These are phyloP conservation scores for Suillus spraguei DNA, from an alignment of 768 basidiomycete species.

Conservation along the genomic window DNA sequence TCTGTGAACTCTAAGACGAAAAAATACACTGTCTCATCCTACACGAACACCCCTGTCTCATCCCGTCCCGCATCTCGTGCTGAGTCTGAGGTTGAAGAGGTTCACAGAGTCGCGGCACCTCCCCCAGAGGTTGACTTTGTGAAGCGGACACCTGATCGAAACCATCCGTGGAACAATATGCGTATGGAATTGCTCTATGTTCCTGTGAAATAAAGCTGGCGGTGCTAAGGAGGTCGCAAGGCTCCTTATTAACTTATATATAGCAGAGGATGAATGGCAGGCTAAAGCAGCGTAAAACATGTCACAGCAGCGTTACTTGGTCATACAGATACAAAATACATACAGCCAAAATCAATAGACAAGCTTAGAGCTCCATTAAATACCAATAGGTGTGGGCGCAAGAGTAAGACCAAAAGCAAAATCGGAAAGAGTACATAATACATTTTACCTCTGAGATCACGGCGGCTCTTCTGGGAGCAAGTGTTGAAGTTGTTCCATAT, in stretches of 20 bases:
- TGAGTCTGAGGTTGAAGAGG: conserved; percentile 36
- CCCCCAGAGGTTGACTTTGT: conserved; percentile 39
- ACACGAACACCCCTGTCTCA: conserved; percentile 35
- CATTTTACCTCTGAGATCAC: background rate
- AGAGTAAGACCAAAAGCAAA: background rate
- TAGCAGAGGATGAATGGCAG: background rate
- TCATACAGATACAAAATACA: conserved; percentile 3
- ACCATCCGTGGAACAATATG: conserved; percentile 49
- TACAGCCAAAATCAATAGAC: background rate
- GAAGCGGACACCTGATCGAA: conserved; percentile 27
- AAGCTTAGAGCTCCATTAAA: background rate
- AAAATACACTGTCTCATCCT: conserved; percentile 56
- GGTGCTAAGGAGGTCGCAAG: background rate
- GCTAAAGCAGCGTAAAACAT: background rate
- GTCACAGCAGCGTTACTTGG: background rate
- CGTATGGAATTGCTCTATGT: conserved; percentile 40
- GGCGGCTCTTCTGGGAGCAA: background rate
- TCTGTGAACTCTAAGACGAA: conserved; percentile 57
- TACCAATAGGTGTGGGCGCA: background rate
- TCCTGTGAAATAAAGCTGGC: conserved; percentile 20
- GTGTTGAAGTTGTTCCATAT: conserved; percentile 25
- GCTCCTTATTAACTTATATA: background rate
- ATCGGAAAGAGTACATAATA: background rate
- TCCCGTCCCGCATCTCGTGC: conserved; percentile 39
- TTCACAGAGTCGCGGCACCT: conserved; percentile 43